phyloP scores from a whole-genome alignment of 768 basidiomycete genomes.

The Hygrophorus russula region DNA sequence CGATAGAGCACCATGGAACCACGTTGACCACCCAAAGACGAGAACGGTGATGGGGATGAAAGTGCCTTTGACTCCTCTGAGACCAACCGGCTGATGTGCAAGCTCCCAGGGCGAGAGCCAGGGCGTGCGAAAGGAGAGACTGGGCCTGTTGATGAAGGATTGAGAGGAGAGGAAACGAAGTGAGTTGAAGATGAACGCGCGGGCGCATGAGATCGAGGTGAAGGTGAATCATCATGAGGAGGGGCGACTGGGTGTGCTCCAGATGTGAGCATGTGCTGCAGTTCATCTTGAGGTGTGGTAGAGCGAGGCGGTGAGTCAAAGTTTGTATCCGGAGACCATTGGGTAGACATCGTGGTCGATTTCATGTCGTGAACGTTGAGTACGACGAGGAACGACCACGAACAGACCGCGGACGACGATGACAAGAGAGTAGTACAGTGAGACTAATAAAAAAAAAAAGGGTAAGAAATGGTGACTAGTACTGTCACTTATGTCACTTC shows the following conservation, averaged over 20 bases:
- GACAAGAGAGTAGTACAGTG: too few species aligned
- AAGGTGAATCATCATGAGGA: conserved; percentile 9
- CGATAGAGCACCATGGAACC: conserved; percentile 64
- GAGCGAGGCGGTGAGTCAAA: conserved; percentile 7
- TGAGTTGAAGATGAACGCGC: conserved; percentile 16
- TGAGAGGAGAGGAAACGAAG: conserved; percentile 44
- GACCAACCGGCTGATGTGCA: conserved; percentile 30
- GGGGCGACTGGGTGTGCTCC: conserved; percentile 17
- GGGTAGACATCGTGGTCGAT: conserved; percentile 8
- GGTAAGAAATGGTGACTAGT: too few species aligned
- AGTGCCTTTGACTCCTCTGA: conserved; percentile 23
- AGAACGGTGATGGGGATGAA: conserved; percentile 3
- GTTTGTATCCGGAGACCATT: neutral
- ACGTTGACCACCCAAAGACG: conserved; percentile 8
- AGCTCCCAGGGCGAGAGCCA: conserved; percentile 27
- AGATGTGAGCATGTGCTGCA: conserved; percentile 11
- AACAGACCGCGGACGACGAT: too few species aligned
- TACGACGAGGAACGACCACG: too few species aligned
- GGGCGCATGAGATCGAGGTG: neutral
- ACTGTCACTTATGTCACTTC: too few species aligned
- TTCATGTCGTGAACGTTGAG: neutral
- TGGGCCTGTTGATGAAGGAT: conserved; percentile 24
- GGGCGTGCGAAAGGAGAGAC: conserved; percentile 18
- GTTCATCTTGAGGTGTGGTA: conserved; percentile 8
- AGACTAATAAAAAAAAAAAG: too few species aligned